A percentile compares a stretch with the other conserved stretches of the same genome.
Evolutionary conservation across 768 basidiomycete genomes (phyloP).

Genomic region (Clavulina sp.): DNA sequence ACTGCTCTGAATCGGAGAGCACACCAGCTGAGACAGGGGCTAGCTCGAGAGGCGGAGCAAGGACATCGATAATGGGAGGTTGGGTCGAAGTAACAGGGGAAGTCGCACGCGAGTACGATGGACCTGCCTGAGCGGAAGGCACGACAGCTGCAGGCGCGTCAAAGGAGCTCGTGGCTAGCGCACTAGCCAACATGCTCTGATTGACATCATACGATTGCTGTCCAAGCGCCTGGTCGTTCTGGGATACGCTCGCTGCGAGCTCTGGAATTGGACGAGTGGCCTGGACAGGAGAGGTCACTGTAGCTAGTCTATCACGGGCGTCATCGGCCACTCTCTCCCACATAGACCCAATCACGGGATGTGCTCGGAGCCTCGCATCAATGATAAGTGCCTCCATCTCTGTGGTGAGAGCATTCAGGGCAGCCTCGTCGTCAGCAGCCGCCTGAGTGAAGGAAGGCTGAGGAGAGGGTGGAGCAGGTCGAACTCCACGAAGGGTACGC

Average conservation of each 20-base stretch:
- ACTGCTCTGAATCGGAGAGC: too few relatives aligned
- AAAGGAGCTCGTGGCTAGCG: not conserved
- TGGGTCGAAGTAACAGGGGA: too few relatives aligned
- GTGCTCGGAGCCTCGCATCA: not conserved
- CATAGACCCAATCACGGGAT: not conserved
- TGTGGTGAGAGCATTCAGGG: not conserved
- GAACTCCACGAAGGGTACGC: conserved; percentile 27
- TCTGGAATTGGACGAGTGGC: not conserved
- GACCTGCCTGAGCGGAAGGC: too few relatives aligned
- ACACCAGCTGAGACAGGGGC: too few relatives aligned
- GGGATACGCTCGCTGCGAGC: not conserved
- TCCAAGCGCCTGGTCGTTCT: not conserved
- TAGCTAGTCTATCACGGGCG: not conserved
- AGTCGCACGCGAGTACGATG: too few relatives aligned
- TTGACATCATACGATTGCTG: not conserved
- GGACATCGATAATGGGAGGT: too few relatives aligned
- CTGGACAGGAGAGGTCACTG: not conserved
- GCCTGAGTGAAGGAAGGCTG: not conserved
- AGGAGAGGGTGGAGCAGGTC: conserved; percentile 2
- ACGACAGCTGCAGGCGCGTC: not conserved
- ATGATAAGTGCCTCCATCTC: not conserved
- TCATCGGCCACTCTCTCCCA: not conserved
- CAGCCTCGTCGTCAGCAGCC: not conserved
- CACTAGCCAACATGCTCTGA: not conserved
- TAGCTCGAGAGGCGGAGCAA: too few relatives aligned